A percentile compares a stretch with the other conserved stretches of the same genome.
These are phyloP conservation scores for Neonectria faginata DNA, from an alignment of 2,329 filamentous ascomycete species.

Conservation along the genomic window DNA sequence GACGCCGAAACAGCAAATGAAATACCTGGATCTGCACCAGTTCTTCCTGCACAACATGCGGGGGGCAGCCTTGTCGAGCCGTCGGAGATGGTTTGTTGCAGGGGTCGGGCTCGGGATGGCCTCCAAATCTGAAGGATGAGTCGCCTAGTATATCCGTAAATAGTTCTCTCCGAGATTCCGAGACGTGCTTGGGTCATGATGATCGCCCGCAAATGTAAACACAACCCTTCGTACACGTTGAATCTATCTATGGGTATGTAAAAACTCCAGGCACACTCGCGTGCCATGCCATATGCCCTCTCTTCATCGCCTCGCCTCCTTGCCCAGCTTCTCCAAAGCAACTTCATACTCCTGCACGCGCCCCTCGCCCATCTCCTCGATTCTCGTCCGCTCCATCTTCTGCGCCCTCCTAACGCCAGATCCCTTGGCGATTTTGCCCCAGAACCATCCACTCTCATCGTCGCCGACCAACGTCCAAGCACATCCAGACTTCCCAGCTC, in stretches of 20 bases:
- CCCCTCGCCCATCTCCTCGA: constrained; percentile 61
- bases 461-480: constrained; percentile 91
- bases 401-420: constrained; percentile 58
- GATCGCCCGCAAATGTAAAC: too few species aligned
- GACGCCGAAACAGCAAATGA: constrained; percentile 2
- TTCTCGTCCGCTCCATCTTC: constrained; percentile 61
- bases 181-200: not conserved
- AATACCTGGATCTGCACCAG: constrained; percentile 1
- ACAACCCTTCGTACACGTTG: not conserved
- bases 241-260: constrained; percentile 32
- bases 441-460: constrained; percentile 91
- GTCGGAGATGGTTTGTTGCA: constrained; percentile 8
- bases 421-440: constrained; percentile 79
- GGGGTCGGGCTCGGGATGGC: not conserved
- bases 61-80: constrained; percentile 8
- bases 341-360: constrained; percentile 62
- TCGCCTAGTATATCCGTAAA: too few species aligned
- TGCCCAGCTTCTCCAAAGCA: constrained; percentile 71
- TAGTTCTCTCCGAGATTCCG: not conserved
- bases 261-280: constrained; percentile 27
- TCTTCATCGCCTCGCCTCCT: constrained; percentile 62
- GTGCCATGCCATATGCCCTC: constrained; percentile 18
- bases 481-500: constrained; percentile 79
- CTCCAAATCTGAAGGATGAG: not conserved
- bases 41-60: constrained; percentile 13